phyloP scores from a whole-genome alignment of 108 stramenopile species.

The Nannochloropsis salina region DNA sequence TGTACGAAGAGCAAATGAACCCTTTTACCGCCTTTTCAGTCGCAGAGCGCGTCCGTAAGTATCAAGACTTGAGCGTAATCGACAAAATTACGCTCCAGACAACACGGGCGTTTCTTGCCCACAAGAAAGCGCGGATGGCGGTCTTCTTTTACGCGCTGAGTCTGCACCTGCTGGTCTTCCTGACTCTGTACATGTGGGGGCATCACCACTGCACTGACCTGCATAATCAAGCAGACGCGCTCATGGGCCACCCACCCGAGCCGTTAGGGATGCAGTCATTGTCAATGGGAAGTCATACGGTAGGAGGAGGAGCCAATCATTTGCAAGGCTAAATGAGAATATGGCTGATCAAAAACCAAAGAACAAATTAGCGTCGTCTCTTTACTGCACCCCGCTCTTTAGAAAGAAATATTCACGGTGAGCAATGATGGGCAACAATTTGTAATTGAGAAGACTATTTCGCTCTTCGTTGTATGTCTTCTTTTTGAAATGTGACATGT shows the following conservation, averaged over 20 bases:
- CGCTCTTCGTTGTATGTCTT: too few species aligned
- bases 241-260: neutral
- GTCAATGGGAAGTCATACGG: too few species aligned
- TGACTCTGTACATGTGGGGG: constrained; percentile 35
- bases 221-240: neutral
- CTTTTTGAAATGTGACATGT: too few species aligned
- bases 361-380: too few species aligned
- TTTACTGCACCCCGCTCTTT: too few species aligned
- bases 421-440: too few species aligned
- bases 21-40: constrained; percentile 48
- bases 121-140: constrained; percentile 44
- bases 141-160: constrained; percentile 43
- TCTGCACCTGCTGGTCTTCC: constrained; percentile 46
- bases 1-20: constrained; percentile 53
- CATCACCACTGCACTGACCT: neutral
- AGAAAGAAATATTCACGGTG: too few species aligned
- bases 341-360: too few species aligned
- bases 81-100: constrained; percentile 52
- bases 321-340: too few species aligned
- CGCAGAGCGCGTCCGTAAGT: constrained; percentile 47
- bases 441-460: too few species aligned
- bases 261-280: too few species aligned
- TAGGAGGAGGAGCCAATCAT: too few species aligned
- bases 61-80: constrained; percentile 46
- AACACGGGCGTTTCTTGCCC: constrained; percentile 46